phyloP scores from a whole-genome alignment of 2,329 filamentous ascomycete species.

The Diplodia scrobiculata region DNA sequence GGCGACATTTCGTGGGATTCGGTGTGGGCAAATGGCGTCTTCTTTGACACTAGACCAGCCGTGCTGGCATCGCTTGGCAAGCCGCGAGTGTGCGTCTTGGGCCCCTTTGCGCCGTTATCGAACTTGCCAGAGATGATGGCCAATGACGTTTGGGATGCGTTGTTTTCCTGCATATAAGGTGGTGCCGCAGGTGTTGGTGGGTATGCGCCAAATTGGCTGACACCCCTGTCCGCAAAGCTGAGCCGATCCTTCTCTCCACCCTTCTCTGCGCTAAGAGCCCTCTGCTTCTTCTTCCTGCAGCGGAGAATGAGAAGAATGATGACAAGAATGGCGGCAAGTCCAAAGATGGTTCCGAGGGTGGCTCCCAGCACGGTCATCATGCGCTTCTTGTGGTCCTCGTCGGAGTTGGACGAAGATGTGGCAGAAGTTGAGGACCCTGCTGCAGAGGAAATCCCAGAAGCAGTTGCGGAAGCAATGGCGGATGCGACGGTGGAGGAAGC shows the following conservation, averaged over 20 bases:
- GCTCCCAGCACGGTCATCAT: conserved; percentile 72
- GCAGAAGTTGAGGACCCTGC: conserved; percentile 32
- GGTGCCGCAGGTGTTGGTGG: conserved; percentile 29
- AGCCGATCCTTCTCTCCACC: conserved; percentile 49
- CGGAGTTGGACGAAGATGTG: conserved; percentile 31
- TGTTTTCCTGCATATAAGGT: conserved; percentile 37
- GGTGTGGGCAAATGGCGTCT: conserved; percentile 44
- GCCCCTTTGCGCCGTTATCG: conserved; percentile 39
- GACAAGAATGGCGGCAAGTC: conserved; percentile 69
- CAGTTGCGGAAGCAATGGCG: conserved; percentile 35
- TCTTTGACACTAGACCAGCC: conserved; percentile 61
- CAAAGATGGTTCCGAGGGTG: conserved; percentile 78
- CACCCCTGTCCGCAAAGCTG: conserved; percentile 55
- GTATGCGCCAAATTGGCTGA: conserved; percentile 32
- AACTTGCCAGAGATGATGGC: conserved; percentile 60
- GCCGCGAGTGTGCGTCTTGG: conserved; percentile 50
- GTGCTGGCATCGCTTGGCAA: conserved; percentile 60
- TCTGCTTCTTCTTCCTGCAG: conserved; percentile 61
- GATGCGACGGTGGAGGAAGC: conserved; percentile 43
- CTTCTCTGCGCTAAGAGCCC: conserved; percentile 63
- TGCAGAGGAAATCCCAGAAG: conserved; percentile 27
- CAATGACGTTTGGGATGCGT: conserved; percentile 46
- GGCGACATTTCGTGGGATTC: conserved; percentile 51
- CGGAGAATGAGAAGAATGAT: conserved; percentile 70
- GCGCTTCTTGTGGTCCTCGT: conserved; percentile 48